These are phyloP conservation scores for Fraxinus platypoda DNA, from an alignment of 305 asterid genomes.

Conservation along the genomic window DNA sequence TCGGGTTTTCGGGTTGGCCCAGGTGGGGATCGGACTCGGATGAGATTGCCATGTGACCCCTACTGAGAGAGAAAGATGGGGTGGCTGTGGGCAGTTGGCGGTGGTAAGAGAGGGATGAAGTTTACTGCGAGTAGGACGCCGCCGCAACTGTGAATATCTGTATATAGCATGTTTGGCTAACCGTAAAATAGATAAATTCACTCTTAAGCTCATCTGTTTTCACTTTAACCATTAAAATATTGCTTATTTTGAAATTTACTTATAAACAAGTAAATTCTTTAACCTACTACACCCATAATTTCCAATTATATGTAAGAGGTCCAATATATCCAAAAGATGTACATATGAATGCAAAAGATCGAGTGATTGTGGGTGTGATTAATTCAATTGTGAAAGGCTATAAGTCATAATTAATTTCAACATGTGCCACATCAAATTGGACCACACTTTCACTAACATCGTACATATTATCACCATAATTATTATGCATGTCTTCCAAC, in stretches of 20 bases:
- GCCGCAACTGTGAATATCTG: not conserved
- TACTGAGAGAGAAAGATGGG: not conserved
- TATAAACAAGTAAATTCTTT: not conserved
- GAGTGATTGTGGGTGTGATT: not conserved
- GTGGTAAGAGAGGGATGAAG: not conserved
- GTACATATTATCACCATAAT: not conserved
- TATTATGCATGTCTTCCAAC: not conserved
- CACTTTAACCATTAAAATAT: not conserved
- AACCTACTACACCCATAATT: not conserved
- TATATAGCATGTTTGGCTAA: not conserved
- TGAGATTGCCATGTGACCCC: slow-evolving; percentile 24
- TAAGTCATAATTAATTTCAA: no score
- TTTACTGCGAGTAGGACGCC: not conserved
- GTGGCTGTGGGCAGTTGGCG: slow-evolving; percentile 26
- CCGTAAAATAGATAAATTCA: not conserved
- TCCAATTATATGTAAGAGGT: not conserved
- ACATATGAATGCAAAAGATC: not conserved
- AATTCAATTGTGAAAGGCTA: not conserved
- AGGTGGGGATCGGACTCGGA: slow-evolving; percentile 26
- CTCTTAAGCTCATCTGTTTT: not conserved
- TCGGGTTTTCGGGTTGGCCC: slow-evolving; percentile 19
- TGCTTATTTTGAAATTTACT: not conserved
- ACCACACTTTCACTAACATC: not conserved
- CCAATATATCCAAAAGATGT: no score
- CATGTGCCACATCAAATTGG: not conserved